Base-by-base conservation (phyloP, 306 rosid genomes). In the Albizia julibrissin region DNA sequence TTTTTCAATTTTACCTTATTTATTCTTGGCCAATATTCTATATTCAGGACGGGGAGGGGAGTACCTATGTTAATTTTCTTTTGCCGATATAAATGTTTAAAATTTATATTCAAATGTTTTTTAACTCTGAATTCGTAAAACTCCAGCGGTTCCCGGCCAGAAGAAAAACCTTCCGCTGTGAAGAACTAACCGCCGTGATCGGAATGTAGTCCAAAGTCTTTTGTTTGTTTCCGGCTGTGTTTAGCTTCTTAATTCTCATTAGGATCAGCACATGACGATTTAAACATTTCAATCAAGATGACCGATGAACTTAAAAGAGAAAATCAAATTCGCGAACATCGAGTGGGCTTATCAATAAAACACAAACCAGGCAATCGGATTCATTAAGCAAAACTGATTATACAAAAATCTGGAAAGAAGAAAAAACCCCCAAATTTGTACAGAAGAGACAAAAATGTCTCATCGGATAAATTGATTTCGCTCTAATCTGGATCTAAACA, bases 341-440 rank as follows among this genome's bases (percentile, higher is more conserved):
- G 56, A 18, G 5, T n/a, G 66, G 5, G 49, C 65, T 43, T 8
- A 61, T 14, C 1, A 71, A 24, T 58, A 61, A 68, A 79, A 42
- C 1, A 52, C 9, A 39, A 71, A 47, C 0, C 19, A 50, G 14
- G 0, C 19, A 62, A 54, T 80, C n/a, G 21, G 84, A 76, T 83
- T 77, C 66, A 86, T 80, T 67, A 29, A 1, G 3, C 64, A 44
- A 37, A 72, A 47, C 37, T 67, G 44, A 52, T 69, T 78, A 65
- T 78, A 71, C 84, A 80, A 56, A 67, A 76, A 52, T 75, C 54
- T 66, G 13, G 77, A 52, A 5, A 79, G 14, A 1, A 2, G 3
- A 49, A 62, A 21, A 3, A 13, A n/a, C 5, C 13, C 72, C 42
- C 74, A 21, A 80, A 72, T 81, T 69, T 84, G 74, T 78, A 84